phyloP scores from a whole-genome alignment of 805 yeast genomes.

The Kodamaea neixiangensis region DNA sequence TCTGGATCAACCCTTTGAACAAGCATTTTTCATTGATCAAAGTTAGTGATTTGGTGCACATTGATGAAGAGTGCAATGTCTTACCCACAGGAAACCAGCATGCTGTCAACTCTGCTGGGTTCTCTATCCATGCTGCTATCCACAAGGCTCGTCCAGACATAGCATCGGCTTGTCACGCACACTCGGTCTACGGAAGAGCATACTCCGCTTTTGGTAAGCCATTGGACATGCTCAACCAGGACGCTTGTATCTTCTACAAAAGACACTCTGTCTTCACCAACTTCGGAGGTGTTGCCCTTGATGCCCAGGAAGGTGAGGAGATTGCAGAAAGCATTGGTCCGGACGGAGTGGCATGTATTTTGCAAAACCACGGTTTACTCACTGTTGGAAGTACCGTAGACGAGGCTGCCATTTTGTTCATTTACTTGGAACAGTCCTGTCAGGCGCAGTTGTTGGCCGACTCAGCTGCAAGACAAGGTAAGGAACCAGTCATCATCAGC shows the following conservation, averaged over 20 bases:
- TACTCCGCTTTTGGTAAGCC: constrained; percentile 37
- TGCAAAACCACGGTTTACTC: constrained; percentile 73
- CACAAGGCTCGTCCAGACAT: constrained; percentile 42
- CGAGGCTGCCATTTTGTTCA: constrained; percentile 70
- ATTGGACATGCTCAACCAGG: constrained; percentile 80
- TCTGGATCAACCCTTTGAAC: constrained; percentile 91
- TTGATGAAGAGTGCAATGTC: constrained; percentile 37
- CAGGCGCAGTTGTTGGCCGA: constrained; percentile 67
- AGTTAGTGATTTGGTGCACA: constrained; percentile 43
- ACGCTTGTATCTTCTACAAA: constrained; percentile 66
- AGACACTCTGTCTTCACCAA: constrained; percentile 63
- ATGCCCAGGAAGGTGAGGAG: constrained; percentile 59
- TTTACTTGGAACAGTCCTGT: constrained; percentile 64
- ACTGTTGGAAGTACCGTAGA: constrained; percentile 72
- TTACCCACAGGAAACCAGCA: constrained; percentile 41
- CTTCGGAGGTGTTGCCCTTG: constrained; percentile 81
- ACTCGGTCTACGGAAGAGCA: constrained; percentile 42
- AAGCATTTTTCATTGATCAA: constrained; percentile 57
- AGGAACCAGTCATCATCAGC: constrained; percentile 40
- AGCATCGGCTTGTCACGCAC: constrained; percentile 44
- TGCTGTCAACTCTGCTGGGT: constrained; percentile 45
- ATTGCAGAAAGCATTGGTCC: constrained; percentile 62
- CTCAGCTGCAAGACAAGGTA: constrained; percentile 47
- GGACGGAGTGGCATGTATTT: constrained; percentile 55
- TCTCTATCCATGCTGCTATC: constrained; percentile 41